Evolutionary conservation across 306 rosid species (phyloP), one percentile per base, ranked within the genome.

Genomic region (Lathyrus tuberosus): DNA sequence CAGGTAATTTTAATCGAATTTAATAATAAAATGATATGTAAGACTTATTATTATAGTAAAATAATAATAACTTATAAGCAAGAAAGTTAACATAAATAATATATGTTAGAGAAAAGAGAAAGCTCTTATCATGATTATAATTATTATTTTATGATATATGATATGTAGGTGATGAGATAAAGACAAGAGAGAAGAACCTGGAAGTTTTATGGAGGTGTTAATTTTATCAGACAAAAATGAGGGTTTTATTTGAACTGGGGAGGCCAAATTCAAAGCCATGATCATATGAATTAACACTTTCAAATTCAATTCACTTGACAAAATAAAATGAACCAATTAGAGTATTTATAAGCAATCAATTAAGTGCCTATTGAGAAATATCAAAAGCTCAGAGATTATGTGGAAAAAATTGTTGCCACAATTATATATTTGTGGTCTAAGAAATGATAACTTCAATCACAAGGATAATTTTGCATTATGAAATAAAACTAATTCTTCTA

Each of bases 231-330:
- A 84, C 81, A 87, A 85, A 79, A 89, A 87, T n/a, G 80, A 24
- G 2, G 88, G 87, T 79, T 85, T 88, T 57, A 86, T 78, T 83
- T 88, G 97, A 82, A 90, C 78, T 20, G 94, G 90, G 58, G 91
- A 83, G 5, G 84, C 62, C 60, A 90, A 76, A 78, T 90, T 93
- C 69, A 90, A 71, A 77, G 96, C 92, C 98, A 93, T 89, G 20
- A 16, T 14, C 42, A 47, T 42, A 51, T 18, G 13, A 17, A 17
- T 20, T n/a, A 61, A 37, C 77, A 72, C 38, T 33, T 33, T 33
- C 38, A 33, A 33, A 54, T 65, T 49, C 48, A 60, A 51, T 30
- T n/a, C 44, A 14, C 30, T 30, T 9, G 40, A 62, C 13, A 18
- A 28, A 72, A 20, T 52, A 49, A 37, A 30, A 30, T 28, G 69